Conservation (phyloP, 805 yeast genomes). For the Kodamaea sagamina region DNA sequence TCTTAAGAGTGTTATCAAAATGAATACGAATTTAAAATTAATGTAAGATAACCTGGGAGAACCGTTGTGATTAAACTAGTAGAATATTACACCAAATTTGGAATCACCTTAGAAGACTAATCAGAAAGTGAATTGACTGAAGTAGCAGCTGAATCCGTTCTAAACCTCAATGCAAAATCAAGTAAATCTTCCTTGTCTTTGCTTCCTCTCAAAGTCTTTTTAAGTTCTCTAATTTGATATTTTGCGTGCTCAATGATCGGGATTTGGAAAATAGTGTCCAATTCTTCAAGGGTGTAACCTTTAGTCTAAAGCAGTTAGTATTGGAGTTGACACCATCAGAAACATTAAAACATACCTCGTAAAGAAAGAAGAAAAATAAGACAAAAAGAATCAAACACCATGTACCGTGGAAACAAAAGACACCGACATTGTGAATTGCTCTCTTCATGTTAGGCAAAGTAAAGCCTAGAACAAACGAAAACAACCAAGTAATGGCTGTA, state of each 20-base stretch:
- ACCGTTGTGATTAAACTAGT: too few species aligned
- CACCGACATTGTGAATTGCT: slow-evolving; percentile 77
- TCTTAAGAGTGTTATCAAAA: too few species aligned
- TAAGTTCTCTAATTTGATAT: slow-evolving; percentile 25
- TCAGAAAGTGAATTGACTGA: too few species aligned
- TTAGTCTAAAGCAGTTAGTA: slow-evolving; percentile 59
- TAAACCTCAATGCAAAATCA: background rate
- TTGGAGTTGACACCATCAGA: slow-evolving; percentile 28
- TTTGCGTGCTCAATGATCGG: slow-evolving; percentile 55
- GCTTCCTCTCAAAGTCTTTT: background rate
- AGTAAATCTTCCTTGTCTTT: background rate
- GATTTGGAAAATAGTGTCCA: slow-evolving; percentile 66
- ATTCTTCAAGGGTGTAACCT: slow-evolving; percentile 81
- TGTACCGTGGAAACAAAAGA: slow-evolving; percentile 88
- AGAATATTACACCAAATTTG: too few species aligned
- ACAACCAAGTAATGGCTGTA: slow-evolving; percentile 29
- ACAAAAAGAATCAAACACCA: slow-evolving; percentile 75
- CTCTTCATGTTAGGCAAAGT: slow-evolving; percentile 35
- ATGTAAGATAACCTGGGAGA: too few species aligned
- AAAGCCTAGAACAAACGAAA: slow-evolving; percentile 27
- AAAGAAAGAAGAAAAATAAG: slow-evolving; percentile 59
- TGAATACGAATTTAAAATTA: too few species aligned
- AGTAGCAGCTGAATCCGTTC: too few species aligned
- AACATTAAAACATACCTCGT: too few species aligned
- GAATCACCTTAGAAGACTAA: too few species aligned